A percentile compares a stretch with the other conserved stretches of the same genome.
These are phyloP conservation scores for Geotrichum reessii DNA, from an alignment of 1,139 yeast genomes.

Conservation along the genomic window DNA sequence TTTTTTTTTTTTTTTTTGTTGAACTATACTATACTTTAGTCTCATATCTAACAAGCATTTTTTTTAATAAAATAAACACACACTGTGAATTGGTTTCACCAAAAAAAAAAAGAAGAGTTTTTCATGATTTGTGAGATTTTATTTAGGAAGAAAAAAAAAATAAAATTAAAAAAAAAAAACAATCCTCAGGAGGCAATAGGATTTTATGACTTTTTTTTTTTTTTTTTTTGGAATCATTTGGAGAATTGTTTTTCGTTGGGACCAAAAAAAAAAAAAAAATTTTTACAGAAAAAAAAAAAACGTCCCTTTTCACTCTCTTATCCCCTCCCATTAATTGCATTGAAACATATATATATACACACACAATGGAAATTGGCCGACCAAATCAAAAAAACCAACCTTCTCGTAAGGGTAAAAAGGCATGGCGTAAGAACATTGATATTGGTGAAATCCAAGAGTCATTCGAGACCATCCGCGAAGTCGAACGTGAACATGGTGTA, in stretches of 20 bases:
- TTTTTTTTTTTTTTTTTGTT: too few species aligned
- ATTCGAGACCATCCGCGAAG: constrained; percentile 63
- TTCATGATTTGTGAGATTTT: too few species aligned
- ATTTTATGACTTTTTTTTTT: too few species aligned
- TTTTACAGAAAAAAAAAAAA: not conserved
- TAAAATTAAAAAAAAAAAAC: not conserved
- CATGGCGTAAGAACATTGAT: constrained; percentile 96
- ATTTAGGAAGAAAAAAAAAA: too few species aligned
- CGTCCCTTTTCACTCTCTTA: not conserved
- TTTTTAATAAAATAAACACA: too few species aligned
- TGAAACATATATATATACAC: not conserved
- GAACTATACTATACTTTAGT: too few species aligned
- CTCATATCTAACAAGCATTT: not conserved
- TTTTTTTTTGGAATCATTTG: too few species aligned
- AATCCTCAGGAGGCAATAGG: too few species aligned
- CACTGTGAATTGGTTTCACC: too few species aligned
- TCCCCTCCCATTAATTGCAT: not conserved
- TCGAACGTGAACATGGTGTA: constrained; percentile 46
- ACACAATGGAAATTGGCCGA: constrained; percentile 30
- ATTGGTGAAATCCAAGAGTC: constrained; percentile 69
- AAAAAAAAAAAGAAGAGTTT: too few species aligned
- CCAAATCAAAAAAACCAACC: constrained; percentile 46
- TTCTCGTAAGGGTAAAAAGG: constrained; percentile 85
- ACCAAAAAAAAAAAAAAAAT: not conserved
- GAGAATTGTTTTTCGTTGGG: not conserved